Conservation (phyloP, 208 protist genomes). For the Leishmania gerbilli region DNA sequence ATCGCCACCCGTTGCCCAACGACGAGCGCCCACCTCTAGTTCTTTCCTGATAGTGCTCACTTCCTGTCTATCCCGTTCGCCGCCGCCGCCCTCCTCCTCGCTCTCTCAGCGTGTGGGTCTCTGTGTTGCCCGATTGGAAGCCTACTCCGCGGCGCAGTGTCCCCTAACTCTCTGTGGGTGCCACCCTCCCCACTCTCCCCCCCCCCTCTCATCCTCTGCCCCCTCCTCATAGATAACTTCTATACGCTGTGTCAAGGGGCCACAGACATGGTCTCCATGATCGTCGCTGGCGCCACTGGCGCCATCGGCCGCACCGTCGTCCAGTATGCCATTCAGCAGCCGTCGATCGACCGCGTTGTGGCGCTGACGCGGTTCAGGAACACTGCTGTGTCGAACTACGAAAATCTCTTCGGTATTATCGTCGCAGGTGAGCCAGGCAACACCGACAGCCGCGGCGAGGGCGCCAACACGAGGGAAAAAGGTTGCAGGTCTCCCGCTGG, state of each 20-base stretch:
- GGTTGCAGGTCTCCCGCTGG: background rate
- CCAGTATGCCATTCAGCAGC: slow-evolving; percentile 40
- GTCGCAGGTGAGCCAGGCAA: background rate
- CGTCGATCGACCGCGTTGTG: slow-evolving; percentile 50
- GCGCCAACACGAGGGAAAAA: background rate
- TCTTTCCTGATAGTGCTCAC: background rate
- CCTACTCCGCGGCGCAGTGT: background rate
- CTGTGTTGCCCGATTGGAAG: background rate
- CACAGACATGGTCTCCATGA: slow-evolving; percentile 42
- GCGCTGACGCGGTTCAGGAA: slow-evolving; percentile 54
- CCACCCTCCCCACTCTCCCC: background rate
- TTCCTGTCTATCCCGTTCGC: background rate
- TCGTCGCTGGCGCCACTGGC: slow-evolving; percentile 78
- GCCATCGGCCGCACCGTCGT: slow-evolving; percentile 73
- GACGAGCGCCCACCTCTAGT: background rate
- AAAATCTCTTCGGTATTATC: slow-evolving; percentile 44
- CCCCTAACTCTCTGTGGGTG: background rate
- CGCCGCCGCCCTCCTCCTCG: background rate
- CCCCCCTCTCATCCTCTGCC: background rate
- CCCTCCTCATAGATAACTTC: background rate
- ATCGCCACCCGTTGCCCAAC: background rate
- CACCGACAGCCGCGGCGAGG: background rate
- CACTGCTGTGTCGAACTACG: slow-evolving; percentile 28
- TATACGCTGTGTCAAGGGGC: background rate
- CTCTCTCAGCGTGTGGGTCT: background rate